Evolutionary conservation across 306 rosid genomes (phyloP).

Genomic region (Rubus parviflorus): DNA sequence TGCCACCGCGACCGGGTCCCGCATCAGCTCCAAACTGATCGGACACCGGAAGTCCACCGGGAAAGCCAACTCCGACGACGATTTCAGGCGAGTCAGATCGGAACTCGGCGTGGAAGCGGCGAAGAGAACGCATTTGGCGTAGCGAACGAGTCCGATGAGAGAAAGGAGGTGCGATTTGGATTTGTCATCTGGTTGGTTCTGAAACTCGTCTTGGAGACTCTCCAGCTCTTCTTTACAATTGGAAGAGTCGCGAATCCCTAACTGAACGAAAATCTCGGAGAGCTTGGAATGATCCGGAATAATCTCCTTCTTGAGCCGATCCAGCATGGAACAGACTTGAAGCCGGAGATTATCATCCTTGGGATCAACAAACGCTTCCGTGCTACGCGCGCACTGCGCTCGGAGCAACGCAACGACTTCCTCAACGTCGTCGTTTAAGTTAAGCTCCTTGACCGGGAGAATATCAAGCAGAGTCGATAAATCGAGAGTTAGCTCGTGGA

Average conservation of each 20-base stretch:
- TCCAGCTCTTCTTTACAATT: slow-evolving; percentile 76
- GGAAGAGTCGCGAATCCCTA: slow-evolving; percentile 58
- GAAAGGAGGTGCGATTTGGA: slow-evolving; percentile 56
- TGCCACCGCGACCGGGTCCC: slow-evolving; percentile 85
- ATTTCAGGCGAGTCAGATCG: slow-evolving; percentile 17
- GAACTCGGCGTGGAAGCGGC: slow-evolving; percentile 57
- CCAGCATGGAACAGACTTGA: slow-evolving; percentile 50
- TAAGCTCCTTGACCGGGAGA: slow-evolving; percentile 54
- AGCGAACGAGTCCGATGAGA: slow-evolving; percentile 78
- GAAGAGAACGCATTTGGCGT: slow-evolving; percentile 75
- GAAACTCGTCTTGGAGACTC: slow-evolving; percentile 67
- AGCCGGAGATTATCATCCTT: slow-evolving; percentile 43
- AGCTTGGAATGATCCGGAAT: slow-evolving; percentile 51
- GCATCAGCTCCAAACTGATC: slow-evolving; percentile 73
- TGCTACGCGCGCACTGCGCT: slow-evolving; percentile 52
- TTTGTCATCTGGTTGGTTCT: slow-evolving; percentile 60
- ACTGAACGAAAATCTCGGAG: slow-evolving; percentile 41
- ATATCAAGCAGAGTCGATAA: slow-evolving; percentile 73
- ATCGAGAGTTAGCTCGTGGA: slow-evolving; percentile 65
- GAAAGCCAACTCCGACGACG: slow-evolving; percentile 36
- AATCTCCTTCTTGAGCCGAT: slow-evolving; percentile 65
- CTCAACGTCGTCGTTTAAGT: slow-evolving; percentile 58
- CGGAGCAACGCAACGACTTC: slow-evolving; percentile 61
- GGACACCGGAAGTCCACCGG: slow-evolving; percentile 87
- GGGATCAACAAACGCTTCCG: slow-evolving; percentile 28